Conservation (phyloP, 1,284 basidiomycete genomes). For the Laetiporus sulphureus region DNA sequence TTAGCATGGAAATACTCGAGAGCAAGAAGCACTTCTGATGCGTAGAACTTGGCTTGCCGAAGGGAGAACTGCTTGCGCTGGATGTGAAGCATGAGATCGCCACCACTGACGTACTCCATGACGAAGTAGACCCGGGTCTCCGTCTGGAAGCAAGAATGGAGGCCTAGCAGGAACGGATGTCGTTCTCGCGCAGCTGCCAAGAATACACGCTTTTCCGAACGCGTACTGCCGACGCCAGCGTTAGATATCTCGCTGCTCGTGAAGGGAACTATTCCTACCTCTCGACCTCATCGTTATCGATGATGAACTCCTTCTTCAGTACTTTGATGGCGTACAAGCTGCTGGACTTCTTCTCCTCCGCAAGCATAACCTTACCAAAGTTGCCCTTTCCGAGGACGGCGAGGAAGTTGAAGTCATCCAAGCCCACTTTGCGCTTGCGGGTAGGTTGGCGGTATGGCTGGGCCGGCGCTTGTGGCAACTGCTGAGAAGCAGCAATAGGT, state of each 20-base stretch:
- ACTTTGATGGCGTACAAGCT: constrained; percentile 99
- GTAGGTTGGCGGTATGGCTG: constrained; percentile 25
- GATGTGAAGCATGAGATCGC: constrained; percentile 80
- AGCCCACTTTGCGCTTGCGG: constrained; percentile 81
- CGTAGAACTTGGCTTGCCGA: constrained; percentile 94
- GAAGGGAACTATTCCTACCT: constrained; percentile 48
- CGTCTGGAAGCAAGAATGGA: constrained; percentile 99
- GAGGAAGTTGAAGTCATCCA: constrained; percentile 99
- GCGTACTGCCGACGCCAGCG: constrained; percentile 63
- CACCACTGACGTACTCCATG: constrained; percentile 76
- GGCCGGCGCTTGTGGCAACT: constrained; percentile 17
- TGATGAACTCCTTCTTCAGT: constrained; percentile 99
- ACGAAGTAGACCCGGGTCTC: constrained; percentile 93
- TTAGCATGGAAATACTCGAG: constrained; percentile 98
- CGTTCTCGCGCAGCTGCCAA: constrained; percentile 92
- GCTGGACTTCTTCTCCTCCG: constrained; percentile 92
- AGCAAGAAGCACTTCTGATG: constrained; percentile 94
- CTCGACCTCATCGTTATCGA: constrained; percentile 99
- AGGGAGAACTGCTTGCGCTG: constrained; percentile 79
- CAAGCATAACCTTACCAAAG: constrained; percentile 99
- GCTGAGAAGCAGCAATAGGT: constrained; percentile 19
- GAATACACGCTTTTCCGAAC: constrained; percentile 99
- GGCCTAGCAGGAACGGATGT: constrained; percentile 94
- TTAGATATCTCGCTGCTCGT: neutral
- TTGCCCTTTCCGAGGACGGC: constrained; percentile 99